Evolutionary conservation across 257 asterid genomes (phyloP).

Genomic region (Avicennia marina): DNA sequence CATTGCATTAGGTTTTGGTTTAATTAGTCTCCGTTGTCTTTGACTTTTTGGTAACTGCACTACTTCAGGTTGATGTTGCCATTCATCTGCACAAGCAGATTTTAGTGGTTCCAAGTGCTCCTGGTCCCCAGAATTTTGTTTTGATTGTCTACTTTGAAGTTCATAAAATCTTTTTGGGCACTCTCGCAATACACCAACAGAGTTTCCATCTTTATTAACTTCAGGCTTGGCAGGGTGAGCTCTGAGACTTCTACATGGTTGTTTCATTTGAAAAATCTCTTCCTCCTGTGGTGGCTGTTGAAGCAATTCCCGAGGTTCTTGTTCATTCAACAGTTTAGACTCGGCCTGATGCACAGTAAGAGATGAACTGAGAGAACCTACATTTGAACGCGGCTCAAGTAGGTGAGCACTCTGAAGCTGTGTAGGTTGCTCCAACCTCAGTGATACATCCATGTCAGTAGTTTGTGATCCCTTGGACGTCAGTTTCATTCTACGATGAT

Average conservation of each 20-base stretch:
- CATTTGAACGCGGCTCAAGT: neutral
- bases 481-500: constrained; percentile 12
- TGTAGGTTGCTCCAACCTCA: neutral
- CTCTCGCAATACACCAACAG: neutral
- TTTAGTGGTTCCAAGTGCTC: too few species aligned
- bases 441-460: neutral
- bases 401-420: too few species aligned
- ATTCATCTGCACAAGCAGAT: too few species aligned
- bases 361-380: neutral
- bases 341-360: too few species aligned
- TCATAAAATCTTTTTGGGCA: neutral
- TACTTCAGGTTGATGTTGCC: neutral
- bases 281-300: neutral
- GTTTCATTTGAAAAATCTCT: constrained; percentile 1
- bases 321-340: neutral
- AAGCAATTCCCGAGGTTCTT: neutral
- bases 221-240: neutral
- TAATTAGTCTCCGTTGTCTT: constrained; percentile 1
- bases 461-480: neutral
- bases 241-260: constrained; percentile 12
- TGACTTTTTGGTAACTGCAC: neutral
- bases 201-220: neutral
- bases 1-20: constrained; percentile 1
- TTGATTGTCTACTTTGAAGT: neutral
- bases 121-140: neutral